Evolutionary conservation across 768 basidiomycete genomes (phyloP), one percentile per base, ranked within the genome.

Genomic region (Rhodotorula graminis): DNA sequence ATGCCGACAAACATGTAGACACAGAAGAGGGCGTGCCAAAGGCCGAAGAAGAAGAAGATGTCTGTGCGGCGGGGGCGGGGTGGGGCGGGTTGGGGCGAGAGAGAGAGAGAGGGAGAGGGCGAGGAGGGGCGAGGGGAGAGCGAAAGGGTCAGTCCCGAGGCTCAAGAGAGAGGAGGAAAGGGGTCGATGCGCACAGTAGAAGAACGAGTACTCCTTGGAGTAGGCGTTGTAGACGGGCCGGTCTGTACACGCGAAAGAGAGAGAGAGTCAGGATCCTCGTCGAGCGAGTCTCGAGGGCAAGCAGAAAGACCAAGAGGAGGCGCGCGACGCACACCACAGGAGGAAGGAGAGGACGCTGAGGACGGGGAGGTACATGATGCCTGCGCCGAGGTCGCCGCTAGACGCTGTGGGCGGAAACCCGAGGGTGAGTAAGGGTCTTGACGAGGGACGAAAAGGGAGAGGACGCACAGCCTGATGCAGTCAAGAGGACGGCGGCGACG

Each of bases 1-100:
- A 96, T 90, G 76, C 95, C 95, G 80, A 98, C 88, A 81, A 93
- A 88, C 92, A 91, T 92, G 84, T 97, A 98, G 79, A 91, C 80
- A 74, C 90, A 91, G 84, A 92, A 97, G 55, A 91, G 84, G 73
- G 98, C 85, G 83, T 99, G 93, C 85, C 91, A 97, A 60, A 93
- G 95, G 67, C 88, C 86, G 83, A 99, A 99, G 83, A 97, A 87
- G 85, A 97, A 95, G 85, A 92, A 99, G 75, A 96, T 82, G 84
- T 44, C 50, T 52, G 50, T 23, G 25, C 23, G 49, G 42, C 42
- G 42, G 42, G 9, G 42, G 42, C 9, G 42, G 42, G 15, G 15
- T 8, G 42, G 42, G 42, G 42, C 42, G 42, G 42, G 15, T 15
- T 9, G 15, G 42, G 42, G 42, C 18, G 14, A 7, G 44, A 6